These are phyloP conservation scores for Podospora pseudocomata DNA, from an alignment of 495 filamentous ascomycete species.

Conservation along the genomic window DNA sequence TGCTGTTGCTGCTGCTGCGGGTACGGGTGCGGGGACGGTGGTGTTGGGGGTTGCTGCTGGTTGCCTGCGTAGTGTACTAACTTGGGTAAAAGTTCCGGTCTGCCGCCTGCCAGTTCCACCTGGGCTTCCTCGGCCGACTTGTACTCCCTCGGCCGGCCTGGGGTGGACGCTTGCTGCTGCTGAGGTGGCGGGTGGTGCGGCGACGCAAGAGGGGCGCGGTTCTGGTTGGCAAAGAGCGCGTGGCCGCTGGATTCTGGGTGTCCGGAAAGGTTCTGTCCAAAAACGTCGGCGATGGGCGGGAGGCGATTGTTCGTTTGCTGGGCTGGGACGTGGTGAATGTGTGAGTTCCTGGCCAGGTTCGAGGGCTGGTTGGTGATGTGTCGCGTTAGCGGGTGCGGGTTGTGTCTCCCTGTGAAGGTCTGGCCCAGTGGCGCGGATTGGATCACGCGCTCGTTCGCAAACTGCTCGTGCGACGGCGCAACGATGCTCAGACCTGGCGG, in stretches of 20 bases:
- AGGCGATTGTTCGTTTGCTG: conserved; percentile 88
- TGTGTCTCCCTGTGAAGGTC: conserved; percentile 87
- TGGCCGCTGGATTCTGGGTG: conserved; percentile 69
- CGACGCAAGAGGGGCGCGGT: conserved; percentile 61
- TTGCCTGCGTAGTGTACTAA: conserved; percentile 87
- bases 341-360: conserved; percentile 78
- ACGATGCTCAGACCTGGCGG: conserved; percentile 91
- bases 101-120: conserved; percentile 80
- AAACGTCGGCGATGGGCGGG: conserved; percentile 92
- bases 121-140: conserved; percentile 94
- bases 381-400: conserved; percentile 74
- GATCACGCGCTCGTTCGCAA: conserved; percentile 92
- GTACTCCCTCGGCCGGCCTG: conserved; percentile 75
- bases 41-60: conserved; percentile 82
- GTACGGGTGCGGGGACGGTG: conserved; percentile 72
- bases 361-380: conserved; percentile 83
- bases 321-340: conserved; percentile 88
- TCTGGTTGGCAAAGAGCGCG: conserved; percentile 39
- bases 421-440: conserved; percentile 96
- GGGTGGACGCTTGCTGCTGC: conserved; percentile 38
- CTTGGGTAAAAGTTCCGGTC: conserved; percentile 85
- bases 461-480: conserved; percentile 92
- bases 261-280: conserved; percentile 75
- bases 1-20: conserved; percentile 46
- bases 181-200: conserved; percentile 57